Evolutionary conservation across 2,329 filamentous ascomycete genomes (phyloP).

Genomic region (Xylariaceae sp.): DNA sequence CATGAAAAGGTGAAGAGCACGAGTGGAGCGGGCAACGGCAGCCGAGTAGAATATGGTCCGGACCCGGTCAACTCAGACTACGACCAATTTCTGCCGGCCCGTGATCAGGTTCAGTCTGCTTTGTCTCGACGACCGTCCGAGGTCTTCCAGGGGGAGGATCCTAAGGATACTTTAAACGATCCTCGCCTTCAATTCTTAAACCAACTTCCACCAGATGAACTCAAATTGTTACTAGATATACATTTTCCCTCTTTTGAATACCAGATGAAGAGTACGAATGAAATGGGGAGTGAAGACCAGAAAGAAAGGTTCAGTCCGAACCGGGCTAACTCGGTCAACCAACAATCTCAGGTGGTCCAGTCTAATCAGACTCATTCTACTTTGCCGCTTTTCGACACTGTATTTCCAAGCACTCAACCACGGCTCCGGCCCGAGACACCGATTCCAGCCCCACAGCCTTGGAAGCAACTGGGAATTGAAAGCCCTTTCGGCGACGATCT

Average conservation of each 20-base stretch:
- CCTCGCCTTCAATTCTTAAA: too few species aligned
- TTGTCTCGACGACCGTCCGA: too few species aligned
- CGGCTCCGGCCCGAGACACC: constrained; percentile 20
- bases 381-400: background rate
- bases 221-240: too few species aligned
- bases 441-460: constrained; percentile 31
- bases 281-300: background rate
- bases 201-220: too few species aligned
- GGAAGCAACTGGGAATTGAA: constrained; percentile 13
- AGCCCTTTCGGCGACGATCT: constrained; percentile 3
- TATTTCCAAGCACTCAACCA: background rate
- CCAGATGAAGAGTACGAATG: background rate
- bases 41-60: too few species aligned
- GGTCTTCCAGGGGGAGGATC: too few species aligned
- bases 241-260: too few species aligned
- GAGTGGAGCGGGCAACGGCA: too few species aligned
- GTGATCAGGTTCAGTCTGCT: background rate
- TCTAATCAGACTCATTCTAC: background rate
- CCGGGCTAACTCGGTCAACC: background rate
- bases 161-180: too few species aligned
- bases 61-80: too few species aligned
- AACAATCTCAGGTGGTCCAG: background rate
- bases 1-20: too few species aligned
- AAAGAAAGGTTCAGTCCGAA: background rate
- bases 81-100: too few species aligned